phyloP scores from a whole-genome alignment of 2,329 filamentous ascomycete genomes.

The Ambrosiella xylebori region DNA sequence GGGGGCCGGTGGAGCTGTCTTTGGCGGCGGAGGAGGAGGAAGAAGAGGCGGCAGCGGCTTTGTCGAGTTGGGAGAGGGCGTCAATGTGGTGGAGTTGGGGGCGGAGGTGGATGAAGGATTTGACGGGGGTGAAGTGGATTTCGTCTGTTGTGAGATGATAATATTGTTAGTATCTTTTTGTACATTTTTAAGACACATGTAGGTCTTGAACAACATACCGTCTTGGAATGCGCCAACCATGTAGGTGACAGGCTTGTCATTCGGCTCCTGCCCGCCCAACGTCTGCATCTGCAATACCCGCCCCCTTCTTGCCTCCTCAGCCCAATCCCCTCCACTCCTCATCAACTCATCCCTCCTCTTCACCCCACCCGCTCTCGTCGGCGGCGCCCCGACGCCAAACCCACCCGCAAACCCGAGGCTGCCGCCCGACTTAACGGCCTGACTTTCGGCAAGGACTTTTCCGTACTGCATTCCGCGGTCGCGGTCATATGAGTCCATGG shows the following conservation, averaged over 20 bases:
- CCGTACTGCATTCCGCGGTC: constrained; percentile 72
- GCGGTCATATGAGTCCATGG: constrained; percentile 59
- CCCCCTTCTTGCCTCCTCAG: constrained; percentile 49
- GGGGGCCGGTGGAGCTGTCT: background rate
- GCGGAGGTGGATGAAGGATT: constrained; percentile 71
- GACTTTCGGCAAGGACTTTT: constrained; percentile 48
- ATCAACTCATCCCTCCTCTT: constrained; percentile 21
- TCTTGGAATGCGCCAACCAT: constrained; percentile 86
- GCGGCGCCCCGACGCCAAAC: constrained; percentile 44
- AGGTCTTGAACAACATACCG: constrained; percentile 30
- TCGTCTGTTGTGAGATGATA: constrained; percentile 38
- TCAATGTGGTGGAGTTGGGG: constrained; percentile 90
- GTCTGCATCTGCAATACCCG: constrained; percentile 67
- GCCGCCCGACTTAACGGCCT: constrained; percentile 42
- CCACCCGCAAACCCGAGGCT: constrained; percentile 56
- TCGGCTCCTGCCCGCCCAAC: constrained; percentile 62
- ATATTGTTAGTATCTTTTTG: constrained; percentile 14
- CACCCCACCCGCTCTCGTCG: constrained; percentile 18
- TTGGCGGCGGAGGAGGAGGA: constrained; percentile 19
- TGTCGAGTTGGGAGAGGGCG: constrained; percentile 56
- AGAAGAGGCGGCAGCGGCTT: constrained; percentile 24
- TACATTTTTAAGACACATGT: background rate
- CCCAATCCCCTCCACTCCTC: constrained; percentile 38
- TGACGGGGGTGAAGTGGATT: constrained; percentile 70
- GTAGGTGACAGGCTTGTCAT: constrained; percentile 57